phyloP scores from a whole-genome alignment of 768 basidiomycete genomes.

The Leccinum barrowsii region DNA sequence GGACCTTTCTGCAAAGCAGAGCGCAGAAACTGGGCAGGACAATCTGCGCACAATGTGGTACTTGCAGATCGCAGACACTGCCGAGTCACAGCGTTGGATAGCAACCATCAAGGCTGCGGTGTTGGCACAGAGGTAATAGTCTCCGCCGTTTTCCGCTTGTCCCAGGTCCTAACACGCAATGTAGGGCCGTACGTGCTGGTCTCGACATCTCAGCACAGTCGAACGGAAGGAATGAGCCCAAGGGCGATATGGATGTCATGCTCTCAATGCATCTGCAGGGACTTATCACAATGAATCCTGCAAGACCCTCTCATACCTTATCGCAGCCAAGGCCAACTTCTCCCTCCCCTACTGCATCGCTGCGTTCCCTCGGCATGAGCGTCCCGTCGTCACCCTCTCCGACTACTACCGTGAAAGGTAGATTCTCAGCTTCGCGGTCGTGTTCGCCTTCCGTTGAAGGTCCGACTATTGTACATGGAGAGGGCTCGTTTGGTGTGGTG shows the following conservation, averaged over 20 bases:
- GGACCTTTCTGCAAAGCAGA: conserved; percentile 47
- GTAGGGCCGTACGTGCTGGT: conserved; percentile 67
- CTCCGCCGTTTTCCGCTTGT: background rate
- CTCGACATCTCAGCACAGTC: conserved; percentile 45
- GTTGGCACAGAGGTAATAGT: conserved; percentile 58
- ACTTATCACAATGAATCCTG: conserved; percentile 35
- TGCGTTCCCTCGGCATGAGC: conserved; percentile 24
- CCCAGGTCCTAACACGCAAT: background rate
- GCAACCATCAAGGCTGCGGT: conserved; percentile 68
- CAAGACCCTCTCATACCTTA: conserved; percentile 8
- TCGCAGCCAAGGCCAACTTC: conserved; percentile 22
- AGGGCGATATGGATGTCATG: conserved; percentile 83
- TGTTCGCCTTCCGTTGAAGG: conserved; percentile 40
- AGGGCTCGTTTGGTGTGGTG: conserved; percentile 57
- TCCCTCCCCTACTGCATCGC: conserved; percentile 28
- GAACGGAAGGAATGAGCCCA: conserved; percentile 52
- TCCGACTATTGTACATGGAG: conserved; percentile 36
- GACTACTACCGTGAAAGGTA: conserved; percentile 17
- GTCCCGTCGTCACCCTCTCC: conserved; percentile 17
- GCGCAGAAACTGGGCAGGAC: conserved; percentile 11
- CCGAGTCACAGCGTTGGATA: conserved; percentile 75
- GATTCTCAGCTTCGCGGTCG: conserved; percentile 22
- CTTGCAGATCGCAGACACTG: conserved; percentile 58
- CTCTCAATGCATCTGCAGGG: conserved; percentile 73
- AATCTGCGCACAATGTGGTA: conserved; percentile 43